Conservation (phyloP, 2,329 filamentous ascomycete species). For the Lachnum nothofagi region DNA sequence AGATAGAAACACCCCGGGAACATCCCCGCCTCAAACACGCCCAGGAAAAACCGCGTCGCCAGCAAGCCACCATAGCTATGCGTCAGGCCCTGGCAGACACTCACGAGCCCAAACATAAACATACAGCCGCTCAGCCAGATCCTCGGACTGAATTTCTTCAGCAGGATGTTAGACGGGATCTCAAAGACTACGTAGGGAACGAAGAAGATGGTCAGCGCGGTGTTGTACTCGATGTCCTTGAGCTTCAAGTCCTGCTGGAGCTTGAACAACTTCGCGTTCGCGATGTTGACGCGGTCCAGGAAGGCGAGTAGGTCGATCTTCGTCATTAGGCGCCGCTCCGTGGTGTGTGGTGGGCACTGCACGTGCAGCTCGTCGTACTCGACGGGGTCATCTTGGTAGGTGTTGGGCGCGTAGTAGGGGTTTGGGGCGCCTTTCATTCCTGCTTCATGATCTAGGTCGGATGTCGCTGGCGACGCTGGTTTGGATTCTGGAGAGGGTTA, state of each 20-base stretch:
- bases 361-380: slow-evolving; percentile 28
- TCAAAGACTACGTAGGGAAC: slow-evolving; percentile 69
- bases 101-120: slow-evolving; percentile 52
- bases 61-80: slow-evolving; percentile 74
- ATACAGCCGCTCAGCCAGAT: slow-evolving; percentile 77
- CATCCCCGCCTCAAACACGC: slow-evolving; percentile 70
- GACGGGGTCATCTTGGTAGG: slow-evolving; percentile 2
- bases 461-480: slow-evolving; percentile 13
- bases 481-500: slow-evolving; percentile 11
- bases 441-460: slow-evolving; percentile 21
- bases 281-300: slow-evolving; percentile 71
- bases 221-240: slow-evolving; percentile 61
- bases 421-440: slow-evolving; percentile 21
- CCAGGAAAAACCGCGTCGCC: slow-evolving; percentile 79
- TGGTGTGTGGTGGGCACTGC: slow-evolving; percentile 32
- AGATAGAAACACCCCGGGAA: slow-evolving; percentile 71
- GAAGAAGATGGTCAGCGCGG: slow-evolving; percentile 74
- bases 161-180: slow-evolving; percentile 67
- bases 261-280: slow-evolving; percentile 66
- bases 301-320: slow-evolving; percentile 71
- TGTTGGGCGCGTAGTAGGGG: slow-evolving; percentile 26
- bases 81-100: slow-evolving; percentile 33
- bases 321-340: slow-evolving; percentile 58
- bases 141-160: slow-evolving; percentile 63
- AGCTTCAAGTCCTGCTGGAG: slow-evolving; percentile 60